Percentiles rank a stretch among this genome's conserved stretches.
These are phyloP conservation scores for Plasmodium gonderi DNA, from an alignment of 169 alveolate species.

Conservation along the genomic window DNA sequence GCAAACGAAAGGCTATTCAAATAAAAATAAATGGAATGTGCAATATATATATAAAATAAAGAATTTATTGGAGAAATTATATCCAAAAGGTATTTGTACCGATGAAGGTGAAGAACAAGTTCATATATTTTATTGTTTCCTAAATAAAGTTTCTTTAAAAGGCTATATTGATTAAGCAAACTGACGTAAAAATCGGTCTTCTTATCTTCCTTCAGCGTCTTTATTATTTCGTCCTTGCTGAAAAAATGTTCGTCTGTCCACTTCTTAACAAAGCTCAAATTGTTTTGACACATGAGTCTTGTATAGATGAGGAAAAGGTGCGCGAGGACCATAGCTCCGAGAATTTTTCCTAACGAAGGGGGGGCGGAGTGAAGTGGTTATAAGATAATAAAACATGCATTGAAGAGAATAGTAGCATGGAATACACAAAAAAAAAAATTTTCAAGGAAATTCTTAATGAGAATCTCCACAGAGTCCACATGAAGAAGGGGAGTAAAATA, in stretches of 20 bases:
- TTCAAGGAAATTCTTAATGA: too few species aligned
- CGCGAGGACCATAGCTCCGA: constrained; percentile 21
- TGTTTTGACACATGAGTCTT: constrained; percentile 47
- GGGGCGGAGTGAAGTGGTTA: neutral
- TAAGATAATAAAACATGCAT: too few species aligned
- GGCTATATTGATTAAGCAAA: constrained; percentile 44
- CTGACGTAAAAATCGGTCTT: constrained; percentile 69
- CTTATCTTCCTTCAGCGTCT: constrained; percentile 22
- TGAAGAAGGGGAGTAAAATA: neutral
- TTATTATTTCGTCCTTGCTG: constrained; percentile 41
- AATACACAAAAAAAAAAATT: too few species aligned
- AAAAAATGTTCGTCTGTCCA: constrained; percentile 76
- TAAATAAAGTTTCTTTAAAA: constrained; percentile 50
- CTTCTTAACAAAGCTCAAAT: constrained; percentile 37
- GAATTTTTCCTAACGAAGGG: constrained; percentile 32
- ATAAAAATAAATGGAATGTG: constrained; percentile 69
- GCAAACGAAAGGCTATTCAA: constrained; percentile 56
- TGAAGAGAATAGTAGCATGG: neutral
- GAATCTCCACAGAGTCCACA: too few species aligned
- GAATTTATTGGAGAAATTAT: constrained; percentile 46
- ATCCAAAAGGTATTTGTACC: constrained; percentile 63
- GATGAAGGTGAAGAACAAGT: constrained; percentile 35
- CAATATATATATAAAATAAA: constrained; percentile 68
- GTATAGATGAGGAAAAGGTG: constrained; percentile 60
- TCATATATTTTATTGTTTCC: constrained; percentile 73